phyloP scores from a whole-genome alignment of 2,329 filamentous ascomycete species.

The Trichoderma afroharzianum region DNA sequence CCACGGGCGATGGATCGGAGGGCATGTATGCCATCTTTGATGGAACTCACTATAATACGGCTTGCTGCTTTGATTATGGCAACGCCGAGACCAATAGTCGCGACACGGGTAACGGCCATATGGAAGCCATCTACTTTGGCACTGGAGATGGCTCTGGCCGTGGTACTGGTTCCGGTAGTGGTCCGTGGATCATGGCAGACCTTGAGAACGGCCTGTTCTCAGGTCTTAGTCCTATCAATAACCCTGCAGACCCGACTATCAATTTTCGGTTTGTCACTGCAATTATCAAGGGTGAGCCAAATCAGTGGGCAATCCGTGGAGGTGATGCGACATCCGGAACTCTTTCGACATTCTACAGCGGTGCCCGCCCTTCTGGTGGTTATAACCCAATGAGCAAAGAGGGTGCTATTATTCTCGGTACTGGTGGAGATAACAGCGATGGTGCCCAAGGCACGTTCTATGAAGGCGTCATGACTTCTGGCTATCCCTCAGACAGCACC shows the following conservation, averaged over 20 bases:
- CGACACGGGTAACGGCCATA: slow-evolving; percentile 8
- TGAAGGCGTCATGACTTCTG: slow-evolving; percentile 3
- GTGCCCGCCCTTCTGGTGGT: background rate
- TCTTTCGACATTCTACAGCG: slow-evolving; percentile 4
- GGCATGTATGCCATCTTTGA: background rate
- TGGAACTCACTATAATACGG: background rate
- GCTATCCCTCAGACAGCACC: slow-evolving; percentile 1
- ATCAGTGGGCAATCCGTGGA: slow-evolving; percentile 3
- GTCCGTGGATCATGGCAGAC: slow-evolving; percentile 5
- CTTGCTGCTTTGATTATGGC: slow-evolving; percentile 8
- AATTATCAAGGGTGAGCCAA: background rate
- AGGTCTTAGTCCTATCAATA: background rate
- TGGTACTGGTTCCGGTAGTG: background rate
- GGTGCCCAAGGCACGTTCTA: slow-evolving; percentile 5
- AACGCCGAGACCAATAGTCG: background rate
- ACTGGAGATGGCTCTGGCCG: background rate
- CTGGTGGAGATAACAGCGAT: background rate
- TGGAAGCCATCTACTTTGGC: slow-evolving; percentile 12
- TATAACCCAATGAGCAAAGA: slow-evolving; percentile 8
- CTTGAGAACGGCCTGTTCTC: slow-evolving; percentile 4
- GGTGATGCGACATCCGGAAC: background rate
- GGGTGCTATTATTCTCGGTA: slow-evolving; percentile 4
- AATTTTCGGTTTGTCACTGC: background rate
- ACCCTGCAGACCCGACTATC: background rate
- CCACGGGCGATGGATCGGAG: background rate